Evolutionary conservation across 164 flowering plant genomes (phyloP).

Genomic region (Tinospora cordifolia): DNA sequence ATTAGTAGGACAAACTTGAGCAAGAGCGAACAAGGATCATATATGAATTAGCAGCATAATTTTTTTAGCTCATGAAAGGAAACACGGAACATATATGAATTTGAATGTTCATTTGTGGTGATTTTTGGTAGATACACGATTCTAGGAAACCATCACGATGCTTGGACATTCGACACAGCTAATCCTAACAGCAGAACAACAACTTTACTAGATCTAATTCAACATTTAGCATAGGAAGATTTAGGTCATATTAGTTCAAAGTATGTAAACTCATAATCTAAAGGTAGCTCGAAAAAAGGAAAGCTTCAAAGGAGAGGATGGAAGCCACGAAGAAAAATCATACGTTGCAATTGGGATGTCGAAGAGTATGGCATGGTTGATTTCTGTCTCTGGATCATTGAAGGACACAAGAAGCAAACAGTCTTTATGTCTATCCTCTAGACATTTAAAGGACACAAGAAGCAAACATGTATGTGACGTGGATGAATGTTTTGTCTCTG

Average conservation of each 20-base stretch:
- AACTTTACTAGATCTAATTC: slow-evolving; percentile 62
- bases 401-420: no score
- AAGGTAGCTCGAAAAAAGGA: slow-evolving; percentile 52
- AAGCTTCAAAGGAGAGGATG: slow-evolving; percentile 59
- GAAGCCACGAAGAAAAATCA: slow-evolving; percentile 61
- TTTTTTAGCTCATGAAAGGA: no score
- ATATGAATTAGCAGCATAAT: no score
- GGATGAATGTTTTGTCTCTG: no score
- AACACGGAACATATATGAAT: no score
- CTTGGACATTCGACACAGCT: slow-evolving; percentile 79
- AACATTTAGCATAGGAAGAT: background rate
- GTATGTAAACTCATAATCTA: background rate
- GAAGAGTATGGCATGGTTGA: slow-evolving; percentile 81
- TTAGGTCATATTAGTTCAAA: no score
- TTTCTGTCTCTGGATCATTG: no score
- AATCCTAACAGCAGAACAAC: slow-evolving; percentile 89
- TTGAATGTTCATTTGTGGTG: no score
- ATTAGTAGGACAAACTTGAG: no score
- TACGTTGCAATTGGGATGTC: slow-evolving; percentile 83
- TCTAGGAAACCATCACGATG: slow-evolving; percentile 78
- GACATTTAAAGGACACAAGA: no score
- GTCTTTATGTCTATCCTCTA: no score
- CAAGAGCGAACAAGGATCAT: no score
- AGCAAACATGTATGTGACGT: background rate
- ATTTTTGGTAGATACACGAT: slow-evolving; percentile 41